Evolutionary conservation across 1,284 basidiomycete genomes (phyloP), one percentile per base, ranked within the genome.

Genomic region (Ustilago esculenta): DNA sequence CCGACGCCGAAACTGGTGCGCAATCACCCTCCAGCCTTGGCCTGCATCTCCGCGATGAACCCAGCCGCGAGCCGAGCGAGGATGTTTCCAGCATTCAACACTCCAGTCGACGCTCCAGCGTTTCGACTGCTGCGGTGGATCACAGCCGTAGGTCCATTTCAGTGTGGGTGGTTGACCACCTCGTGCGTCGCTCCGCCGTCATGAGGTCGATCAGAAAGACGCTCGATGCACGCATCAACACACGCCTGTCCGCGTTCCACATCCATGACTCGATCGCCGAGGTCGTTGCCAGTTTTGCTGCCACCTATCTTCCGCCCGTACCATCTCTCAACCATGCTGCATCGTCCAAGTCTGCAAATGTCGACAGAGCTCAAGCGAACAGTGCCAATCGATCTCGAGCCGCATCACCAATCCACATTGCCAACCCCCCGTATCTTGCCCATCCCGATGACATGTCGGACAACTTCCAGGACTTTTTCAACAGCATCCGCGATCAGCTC

Each of bases 401-500:
- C n/a, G n/a, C n/a, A n/a, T 52, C 50, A 11, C 57, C 45, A 1
- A 10, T 46, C 14, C 46, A 24, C 24, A 25, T 53, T 18, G 87
- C 14, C 87, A 91, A 3, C 52, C 58, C 25, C 47, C 67, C 55
- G 63, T 76, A 58, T 30, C 47, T 51, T 34, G 50, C 33, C 21
- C 48, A 44, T 21, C 45, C 51, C 14, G 65, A 60, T 25, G 63
- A 85, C 85, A 68, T 84, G 80, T 64, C 88, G 0, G 85, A 87
- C 54, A 84, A 84, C 53, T 84, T 93, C 45, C 92, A 94, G 79
- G 86, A 87, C 34, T 91, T 94, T 71, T 90, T 90, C 80, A 83
- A 84, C n/a, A 83, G 84, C 3, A 80, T 90, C 4, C 87, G 68
- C 80, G 82, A 65, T 55, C 70, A 49, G 40, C 58, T 59, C 14